Percentiles rank a stretch among this genome's conserved stretches.
Evolutionary conservation across 495 filamentous ascomycete species (phyloP).

Genomic region (Alectoria sarmentosa): DNA sequence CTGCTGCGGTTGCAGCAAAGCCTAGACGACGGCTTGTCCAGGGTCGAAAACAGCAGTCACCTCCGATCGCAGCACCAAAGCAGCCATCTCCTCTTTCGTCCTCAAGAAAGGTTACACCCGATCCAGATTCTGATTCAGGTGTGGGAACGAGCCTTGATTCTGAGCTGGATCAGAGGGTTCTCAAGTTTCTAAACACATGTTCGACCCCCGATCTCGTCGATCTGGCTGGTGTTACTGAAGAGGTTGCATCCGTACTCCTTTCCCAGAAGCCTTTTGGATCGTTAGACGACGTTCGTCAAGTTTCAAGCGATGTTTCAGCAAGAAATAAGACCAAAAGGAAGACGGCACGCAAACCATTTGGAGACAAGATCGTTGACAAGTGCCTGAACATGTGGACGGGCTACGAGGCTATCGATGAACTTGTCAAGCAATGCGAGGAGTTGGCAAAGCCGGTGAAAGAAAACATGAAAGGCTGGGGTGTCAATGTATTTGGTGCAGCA

Average conservation of each 20-base stretch:
- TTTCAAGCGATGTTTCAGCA: constrained; percentile 40
- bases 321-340: constrained; percentile 38
- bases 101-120: constrained; percentile 25
- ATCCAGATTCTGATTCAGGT: constrained; percentile 50
- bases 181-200: constrained; percentile 81
- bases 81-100: constrained; percentile 27
- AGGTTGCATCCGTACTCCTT: constrained; percentile 57
- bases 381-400: constrained; percentile 65
- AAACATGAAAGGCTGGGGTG: constrained; percentile 69
- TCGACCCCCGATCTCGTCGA: constrained; percentile 64
- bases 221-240: constrained; percentile 63
- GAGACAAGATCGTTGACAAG: constrained; percentile 65
- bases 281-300: constrained; percentile 54
- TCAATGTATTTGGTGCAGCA: constrained; percentile 61
- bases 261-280: constrained; percentile 59
- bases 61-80: constrained; percentile 37
- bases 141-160: constrained; percentile 37
- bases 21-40: constrained; percentile 50
- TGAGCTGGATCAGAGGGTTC: constrained; percentile 49
- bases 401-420: constrained; percentile 70
- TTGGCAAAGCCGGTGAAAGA: constrained; percentile 60
- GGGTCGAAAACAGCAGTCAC: constrained; percentile 46
- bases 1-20: constrained; percentile 30
- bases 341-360: constrained; percentile 48
- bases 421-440: constrained; percentile 63